A percentile compares a stretch with the other conserved stretches of the same genome.
phyloP scores from a whole-genome alignment of 2,329 filamentous ascomycete genomes.

The Trichoderma endophyticum region DNA sequence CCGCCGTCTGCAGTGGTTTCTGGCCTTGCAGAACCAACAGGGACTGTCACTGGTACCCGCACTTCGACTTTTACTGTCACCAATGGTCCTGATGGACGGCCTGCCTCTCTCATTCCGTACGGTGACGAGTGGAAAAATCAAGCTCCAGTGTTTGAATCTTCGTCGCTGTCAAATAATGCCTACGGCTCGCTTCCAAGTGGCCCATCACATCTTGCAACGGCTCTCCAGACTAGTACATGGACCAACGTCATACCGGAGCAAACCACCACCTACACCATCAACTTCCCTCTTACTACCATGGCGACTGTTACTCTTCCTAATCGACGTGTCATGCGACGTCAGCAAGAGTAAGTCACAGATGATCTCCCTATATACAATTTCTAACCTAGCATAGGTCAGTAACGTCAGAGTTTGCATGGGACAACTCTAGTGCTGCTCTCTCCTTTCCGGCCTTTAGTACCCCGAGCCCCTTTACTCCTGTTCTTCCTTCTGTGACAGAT shows the following conservation, averaged over 20 bases:
- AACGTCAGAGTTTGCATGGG: constrained; percentile 25
- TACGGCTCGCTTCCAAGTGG: constrained; percentile 25
- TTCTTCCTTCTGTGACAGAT: constrained; percentile 13
- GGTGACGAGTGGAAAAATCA: constrained; percentile 19
- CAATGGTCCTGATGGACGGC: constrained; percentile 20
- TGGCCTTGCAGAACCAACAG: constrained; percentile 23
- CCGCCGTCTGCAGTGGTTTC: constrained; percentile 24
- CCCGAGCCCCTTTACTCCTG: constrained; percentile 13
- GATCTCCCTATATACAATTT: neutral
- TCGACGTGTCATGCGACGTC: constrained; percentile 30
- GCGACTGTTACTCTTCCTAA: constrained; percentile 31
- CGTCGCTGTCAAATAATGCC: constrained; percentile 20
- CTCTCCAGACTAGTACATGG: constrained; percentile 38
- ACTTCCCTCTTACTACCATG: constrained; percentile 39
- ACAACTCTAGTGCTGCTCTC: constrained; percentile 30
- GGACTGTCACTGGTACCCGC: constrained; percentile 23
- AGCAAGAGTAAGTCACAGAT: constrained; percentile 27
- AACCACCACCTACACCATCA: constrained; percentile 41
- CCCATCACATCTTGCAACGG: constrained; percentile 18
- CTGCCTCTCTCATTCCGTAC: constrained; percentile 22
- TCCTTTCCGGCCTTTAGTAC: constrained; percentile 30
- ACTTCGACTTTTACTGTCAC: constrained; percentile 27
- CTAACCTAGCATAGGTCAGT: constrained; percentile 24
- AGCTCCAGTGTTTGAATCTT: constrained; percentile 19
- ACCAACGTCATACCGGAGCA: constrained; percentile 38